phyloP scores from a whole-genome alignment of 176 grass and related monocot species.

The Triticum dicoccoides region DNA sequence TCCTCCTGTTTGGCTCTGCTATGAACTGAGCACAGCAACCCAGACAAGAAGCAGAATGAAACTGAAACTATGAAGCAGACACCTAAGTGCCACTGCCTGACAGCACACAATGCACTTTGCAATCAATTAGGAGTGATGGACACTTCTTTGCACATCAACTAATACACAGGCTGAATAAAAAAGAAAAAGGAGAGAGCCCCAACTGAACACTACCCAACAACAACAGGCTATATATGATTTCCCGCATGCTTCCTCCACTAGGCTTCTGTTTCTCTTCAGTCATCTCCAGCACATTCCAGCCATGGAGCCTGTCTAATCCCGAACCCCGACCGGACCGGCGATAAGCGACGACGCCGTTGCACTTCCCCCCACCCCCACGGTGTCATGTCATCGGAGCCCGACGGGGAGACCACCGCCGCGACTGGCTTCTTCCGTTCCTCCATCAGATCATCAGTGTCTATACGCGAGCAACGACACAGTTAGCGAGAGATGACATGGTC shows the following conservation, averaged over 20 bases:
- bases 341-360: background rate
- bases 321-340: background rate
- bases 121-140: background rate
- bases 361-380: background rate
- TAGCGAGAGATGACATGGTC: background rate
- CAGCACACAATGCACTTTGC: background rate
- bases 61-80: background rate
- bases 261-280: background rate
- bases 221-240: constrained; percentile 27
- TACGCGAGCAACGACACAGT: constrained; percentile 2
- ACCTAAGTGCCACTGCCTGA: background rate
- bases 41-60: background rate
- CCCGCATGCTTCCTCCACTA: background rate
- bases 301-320: constrained; percentile 17
- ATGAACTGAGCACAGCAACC: background rate
- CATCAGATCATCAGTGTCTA: constrained; percentile 18
- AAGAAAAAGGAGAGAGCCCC: background rate
- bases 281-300: constrained; percentile 13
- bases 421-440: background rate
- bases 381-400: background rate
- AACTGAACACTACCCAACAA: constrained; percentile 33
- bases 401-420: background rate
- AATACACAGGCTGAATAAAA: background rate
- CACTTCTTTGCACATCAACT: constrained; percentile 16
- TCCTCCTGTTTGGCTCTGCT: too few relatives aligned